A percentile compares a stretch with the other conserved stretches of the same genome.
Conservation (phyloP, 2,329 filamentous ascomycete genomes). For the Arthroderma sp. region DNA sequence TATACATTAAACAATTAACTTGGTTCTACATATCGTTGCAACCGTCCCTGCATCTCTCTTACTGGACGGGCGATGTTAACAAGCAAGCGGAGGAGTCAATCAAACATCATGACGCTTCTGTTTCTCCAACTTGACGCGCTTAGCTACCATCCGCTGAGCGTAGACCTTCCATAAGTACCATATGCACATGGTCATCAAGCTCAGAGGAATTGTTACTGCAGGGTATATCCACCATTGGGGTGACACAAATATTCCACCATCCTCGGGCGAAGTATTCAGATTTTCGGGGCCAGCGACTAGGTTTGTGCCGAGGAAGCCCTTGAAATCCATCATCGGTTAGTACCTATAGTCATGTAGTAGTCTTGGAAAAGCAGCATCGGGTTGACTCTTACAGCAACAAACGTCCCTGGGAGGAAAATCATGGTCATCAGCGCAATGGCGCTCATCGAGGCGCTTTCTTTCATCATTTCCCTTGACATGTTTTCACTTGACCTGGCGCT, state of each 20-base stretch:
- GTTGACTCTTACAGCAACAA: constrained; percentile 19
- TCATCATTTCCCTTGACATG: constrained; percentile 13
- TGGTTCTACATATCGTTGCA: no score
- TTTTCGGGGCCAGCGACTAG: constrained; percentile 3
- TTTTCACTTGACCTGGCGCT: constrained; percentile 4
- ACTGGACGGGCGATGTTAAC: no score
- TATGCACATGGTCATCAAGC: constrained; percentile 4
- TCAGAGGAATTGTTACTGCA: constrained; percentile 10
- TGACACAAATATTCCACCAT: constrained; percentile 1
- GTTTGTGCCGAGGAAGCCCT: constrained; percentile 8
- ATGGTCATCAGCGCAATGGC: constrained; percentile 29
- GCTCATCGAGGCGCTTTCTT: constrained; percentile 26
- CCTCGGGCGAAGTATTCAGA: background rate
- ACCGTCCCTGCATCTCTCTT: no score
- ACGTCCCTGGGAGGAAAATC: constrained; percentile 29
- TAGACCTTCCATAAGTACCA: constrained; percentile 9
- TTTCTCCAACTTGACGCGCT: background rate
- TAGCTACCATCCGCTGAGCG: constrained; percentile 6
- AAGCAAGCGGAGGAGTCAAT: no score
- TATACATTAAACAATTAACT: no score
- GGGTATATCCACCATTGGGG: constrained; percentile 10
- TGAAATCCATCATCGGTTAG: background rate
- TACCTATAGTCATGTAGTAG: no score
- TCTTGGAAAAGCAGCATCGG: background rate
- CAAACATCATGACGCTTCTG: no score